These are phyloP conservation scores for Emericellopsis terricola DNA, from an alignment of 495 filamentous ascomycete species.

Conservation along the genomic window DNA sequence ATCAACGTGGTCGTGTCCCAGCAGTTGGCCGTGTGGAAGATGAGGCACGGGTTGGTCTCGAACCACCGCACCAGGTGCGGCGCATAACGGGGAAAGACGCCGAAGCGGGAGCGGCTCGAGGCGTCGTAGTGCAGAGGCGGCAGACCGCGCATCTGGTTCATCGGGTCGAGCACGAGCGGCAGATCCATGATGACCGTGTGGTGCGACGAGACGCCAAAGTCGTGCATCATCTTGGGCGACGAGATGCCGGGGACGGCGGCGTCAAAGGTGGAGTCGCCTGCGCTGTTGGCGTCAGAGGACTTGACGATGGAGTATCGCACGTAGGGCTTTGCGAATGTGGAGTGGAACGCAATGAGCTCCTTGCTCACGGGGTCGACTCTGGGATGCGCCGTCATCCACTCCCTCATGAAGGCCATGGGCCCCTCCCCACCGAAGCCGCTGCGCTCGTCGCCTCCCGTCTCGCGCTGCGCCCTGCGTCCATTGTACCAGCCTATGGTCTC, in stretches of 20 bases:
- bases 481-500: slow-evolving; percentile 52
- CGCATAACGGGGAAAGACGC: slow-evolving; percentile 40
- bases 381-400: slow-evolving; percentile 54
- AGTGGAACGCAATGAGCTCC: slow-evolving; percentile 46
- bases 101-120: slow-evolving; percentile 34
- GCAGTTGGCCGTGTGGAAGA: slow-evolving; percentile 50
- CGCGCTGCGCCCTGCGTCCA: slow-evolving; percentile 30
- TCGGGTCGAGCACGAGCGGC: slow-evolving; percentile 41
- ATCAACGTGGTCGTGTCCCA: slow-evolving; percentile 39
- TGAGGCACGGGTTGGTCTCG: slow-evolving; percentile 41
- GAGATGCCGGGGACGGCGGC: slow-evolving; percentile 31
- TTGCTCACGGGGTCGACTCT: slow-evolving; percentile 38
- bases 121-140: slow-evolving; percentile 38
- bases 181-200: slow-evolving; percentile 51
- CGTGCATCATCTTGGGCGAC: slow-evolving; percentile 54
- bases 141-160: slow-evolving; percentile 31
- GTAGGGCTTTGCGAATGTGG: slow-evolving; percentile 39
- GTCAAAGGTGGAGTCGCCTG: slow-evolving; percentile 2
- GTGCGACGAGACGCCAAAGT: slow-evolving; percentile 41
- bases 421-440: slow-evolving; percentile 31
- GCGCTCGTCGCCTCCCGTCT: slow-evolving; percentile 6
- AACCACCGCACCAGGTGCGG: slow-evolving; percentile 41
- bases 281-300: slow-evolving; percentile 8
- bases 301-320: slow-evolving; percentile 43
- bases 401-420: slow-evolving; percentile 34